Percentiles rank a stretch among this genome's conserved stretches.
Evolutionary conservation across 805 yeast species (phyloP).

Genomic region (Schwanniomyces pseudopolymorphus): DNA sequence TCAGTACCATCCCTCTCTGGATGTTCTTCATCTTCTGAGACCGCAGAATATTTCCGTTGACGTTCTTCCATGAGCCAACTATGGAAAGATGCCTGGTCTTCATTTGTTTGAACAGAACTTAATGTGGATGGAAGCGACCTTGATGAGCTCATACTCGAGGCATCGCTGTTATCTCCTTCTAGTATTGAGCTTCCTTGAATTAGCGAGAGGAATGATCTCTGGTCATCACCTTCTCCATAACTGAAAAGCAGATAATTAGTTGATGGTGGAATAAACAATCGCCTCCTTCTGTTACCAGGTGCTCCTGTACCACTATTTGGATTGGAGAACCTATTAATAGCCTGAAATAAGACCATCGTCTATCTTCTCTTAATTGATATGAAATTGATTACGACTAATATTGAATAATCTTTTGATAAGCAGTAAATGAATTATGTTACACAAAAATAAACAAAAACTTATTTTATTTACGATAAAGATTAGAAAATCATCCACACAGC

Average conservation of each 20-base stretch:
- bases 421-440: not conserved
- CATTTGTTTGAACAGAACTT: conserved; percentile 32
- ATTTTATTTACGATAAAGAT: not conserved
- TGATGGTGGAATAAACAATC: conserved; percentile 44
- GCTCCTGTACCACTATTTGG: conserved; percentile 32
- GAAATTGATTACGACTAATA: not conserved
- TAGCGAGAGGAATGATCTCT: conserved; percentile 41
- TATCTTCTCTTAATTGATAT: not conserved
- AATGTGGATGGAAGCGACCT: conserved; percentile 43
- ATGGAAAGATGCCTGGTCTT: conserved; percentile 41
- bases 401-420: not conserved
- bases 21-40: conserved; percentile 11
- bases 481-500: conserved; percentile 76
- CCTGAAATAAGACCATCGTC: conserved; percentile 39
- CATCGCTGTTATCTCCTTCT: conserved; percentile 33
- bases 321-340: conserved; percentile 41
- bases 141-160: conserved; percentile 40
- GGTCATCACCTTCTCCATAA: conserved; percentile 46
- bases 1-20: conserved; percentile 9
- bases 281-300: conserved; percentile 37
- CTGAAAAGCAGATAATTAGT: conserved; percentile 42
- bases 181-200: conserved; percentile 35
- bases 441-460: not conserved
- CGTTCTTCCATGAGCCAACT: conserved; percentile 45
- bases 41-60: conserved; percentile 33